Base-by-base conservation (phyloP, 441 rosid genomes). In the Pelargonium citronellum region DNA sequence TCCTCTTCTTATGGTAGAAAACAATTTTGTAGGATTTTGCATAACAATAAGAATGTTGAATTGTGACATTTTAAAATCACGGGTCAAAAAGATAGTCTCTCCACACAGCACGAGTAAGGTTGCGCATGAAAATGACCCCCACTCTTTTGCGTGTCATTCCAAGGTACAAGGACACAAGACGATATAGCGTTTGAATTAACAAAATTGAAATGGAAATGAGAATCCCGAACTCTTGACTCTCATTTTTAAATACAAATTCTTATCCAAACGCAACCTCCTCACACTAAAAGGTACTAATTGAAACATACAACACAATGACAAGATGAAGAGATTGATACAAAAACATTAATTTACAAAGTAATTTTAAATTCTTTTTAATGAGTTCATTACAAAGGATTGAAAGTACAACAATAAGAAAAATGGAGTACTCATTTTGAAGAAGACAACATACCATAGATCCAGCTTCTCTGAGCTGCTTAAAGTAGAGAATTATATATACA, bases 381-480 rank as follows among this genome's bases (percentile, higher is more conserved):
- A 49, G 16, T 49, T 49, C 16, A 12, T 49, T 49, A 49, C 55
- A 49, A 49, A 13, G 55, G 15, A 49, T 49, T 49, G 15, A 49
- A 43, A 57, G 30, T 58, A 58, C 64, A 58, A 11, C 64, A 58
- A 58, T n/a, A n/a, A n/a, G 55, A 7, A 20, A 58, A 19, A 7
- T 43, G 11, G 24, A 20, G 34, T 1, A 10, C 19, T 20, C 64
- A 58, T 58, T 13, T 20, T 58, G 12, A 20, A 58, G 64, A 58
- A 58, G 66, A 62, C 19, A 58, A 58, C 34, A 62, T 30, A 62
- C 27, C 41, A 13, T 7, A 27, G 17, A 62, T 27, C 66, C 47
- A 62, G 66, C 66, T 62, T 62, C 66, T 62, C 34, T 62, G 66
- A 62, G 66, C 41, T 62, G 41, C 66, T 62, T 62, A 17, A 58